Conservation (phyloP, 164 flowering plant genomes). For the Magnolia officinalis region DNA sequence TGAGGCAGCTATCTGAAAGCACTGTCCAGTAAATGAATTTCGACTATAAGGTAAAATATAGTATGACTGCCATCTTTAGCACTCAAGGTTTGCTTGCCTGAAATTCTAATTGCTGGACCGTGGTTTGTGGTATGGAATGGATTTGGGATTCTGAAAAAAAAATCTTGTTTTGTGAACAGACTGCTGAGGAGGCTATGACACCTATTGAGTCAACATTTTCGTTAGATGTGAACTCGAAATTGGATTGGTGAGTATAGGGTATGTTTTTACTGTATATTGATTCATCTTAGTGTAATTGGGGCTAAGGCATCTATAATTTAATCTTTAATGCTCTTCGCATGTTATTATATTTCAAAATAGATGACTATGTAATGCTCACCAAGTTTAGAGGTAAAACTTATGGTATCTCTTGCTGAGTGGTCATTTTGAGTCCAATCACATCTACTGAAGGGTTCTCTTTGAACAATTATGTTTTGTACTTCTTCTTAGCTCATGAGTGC, state of each 20-base stretch:
- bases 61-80: background rate
- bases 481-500: constrained; percentile 4
- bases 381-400: no score
- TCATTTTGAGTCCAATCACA: background rate
- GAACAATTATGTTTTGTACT: background rate
- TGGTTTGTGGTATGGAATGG: background rate
- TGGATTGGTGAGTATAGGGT: constrained; percentile 71
- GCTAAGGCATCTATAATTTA: no score
- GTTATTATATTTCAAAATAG: background rate
- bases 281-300: background rate
- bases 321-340: background rate
- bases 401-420: background rate
- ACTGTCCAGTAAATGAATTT: no score
- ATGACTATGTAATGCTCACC: background rate
- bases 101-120: background rate
- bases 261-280: background rate
- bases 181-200: constrained; percentile 99
- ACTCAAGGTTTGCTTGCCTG: background rate
- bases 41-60: background rate
- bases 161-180: constrained; percentile 41
- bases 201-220: constrained; percentile 99
- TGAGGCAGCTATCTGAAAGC: no score
- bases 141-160: background rate
- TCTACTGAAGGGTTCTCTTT: background rate
- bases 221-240: constrained; percentile 85